Conservation (phyloP, 2,329 filamentous ascomycete genomes). For the Fusarium succisae region DNA sequence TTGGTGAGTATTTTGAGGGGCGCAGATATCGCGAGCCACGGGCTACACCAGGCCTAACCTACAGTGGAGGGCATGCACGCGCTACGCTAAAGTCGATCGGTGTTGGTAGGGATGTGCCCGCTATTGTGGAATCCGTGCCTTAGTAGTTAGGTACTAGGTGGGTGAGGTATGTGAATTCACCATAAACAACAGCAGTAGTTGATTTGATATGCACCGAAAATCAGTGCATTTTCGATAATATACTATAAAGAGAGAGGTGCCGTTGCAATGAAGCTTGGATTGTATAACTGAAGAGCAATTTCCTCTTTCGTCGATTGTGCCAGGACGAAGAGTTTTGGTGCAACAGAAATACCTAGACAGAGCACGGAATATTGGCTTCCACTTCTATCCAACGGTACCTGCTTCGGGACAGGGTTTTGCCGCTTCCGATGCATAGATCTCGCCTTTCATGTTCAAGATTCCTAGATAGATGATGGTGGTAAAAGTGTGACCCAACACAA, state of each 20-base stretch:
- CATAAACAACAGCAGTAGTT: conserved; percentile 3
- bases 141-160: not conserved
- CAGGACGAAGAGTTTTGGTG: conserved; percentile 31
- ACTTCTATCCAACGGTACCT: conserved; percentile 11
- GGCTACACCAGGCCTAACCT: not conserved
- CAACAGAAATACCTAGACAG: not conserved
- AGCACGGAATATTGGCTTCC: not conserved
- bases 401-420: conserved; percentile 39
- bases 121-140: not conserved
- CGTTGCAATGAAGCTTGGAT: not conserved
- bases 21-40: conserved; percentile 34
- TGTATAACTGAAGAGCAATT: conserved; percentile 1
- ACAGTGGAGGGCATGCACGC: conserved; percentile 12
- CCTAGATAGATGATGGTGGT: not conserved
- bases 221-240: conserved; percentile 4
- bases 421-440: conserved; percentile 29
- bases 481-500: not conserved
- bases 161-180: conserved; percentile 12
- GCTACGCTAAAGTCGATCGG: conserved; percentile 22
- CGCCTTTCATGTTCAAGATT: not conserved
- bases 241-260: not conserved
- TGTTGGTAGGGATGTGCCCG: not conserved
- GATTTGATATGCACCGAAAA: not conserved
- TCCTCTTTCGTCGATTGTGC: conserved; percentile 13
- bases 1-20: conserved; percentile 35